Conservation (phyloP, 768 basidiomycete genomes). For the Leucocoprinus leucothites region DNA sequence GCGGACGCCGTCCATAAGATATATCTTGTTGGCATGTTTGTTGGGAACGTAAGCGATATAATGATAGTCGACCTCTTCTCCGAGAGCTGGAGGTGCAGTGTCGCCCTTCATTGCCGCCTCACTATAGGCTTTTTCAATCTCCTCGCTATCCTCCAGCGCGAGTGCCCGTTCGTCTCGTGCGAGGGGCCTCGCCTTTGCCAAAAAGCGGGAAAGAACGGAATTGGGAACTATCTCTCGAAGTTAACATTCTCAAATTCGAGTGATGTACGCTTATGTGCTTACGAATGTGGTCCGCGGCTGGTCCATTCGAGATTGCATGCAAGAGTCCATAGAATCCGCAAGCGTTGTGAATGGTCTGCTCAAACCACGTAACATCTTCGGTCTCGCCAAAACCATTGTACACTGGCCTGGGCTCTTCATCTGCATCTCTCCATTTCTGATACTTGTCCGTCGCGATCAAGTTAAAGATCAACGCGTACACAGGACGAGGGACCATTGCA, state of each 20-base stretch:
- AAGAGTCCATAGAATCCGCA: slow-evolving; percentile 35
- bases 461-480: slow-evolving; percentile 28
- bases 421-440: slow-evolving; percentile 16
- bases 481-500: slow-evolving; percentile 28
- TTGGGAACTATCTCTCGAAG: slow-evolving; percentile 18
- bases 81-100: slow-evolving; percentile 25
- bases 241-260: too few species aligned
- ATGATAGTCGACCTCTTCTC: slow-evolving; percentile 28
- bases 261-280: too few species aligned
- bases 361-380: slow-evolving; percentile 33
- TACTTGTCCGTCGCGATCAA: slow-evolving; percentile 25
- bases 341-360: slow-evolving; percentile 35
- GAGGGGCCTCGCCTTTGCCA: slow-evolving; percentile 21
- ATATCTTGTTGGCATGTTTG: slow-evolving; percentile 24
- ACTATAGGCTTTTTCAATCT: slow-evolving; percentile 27
- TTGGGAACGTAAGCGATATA: slow-evolving; percentile 32
- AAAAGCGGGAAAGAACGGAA: slow-evolving; percentile 22
- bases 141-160: slow-evolving; percentile 25
- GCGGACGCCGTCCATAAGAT: slow-evolving; percentile 30
- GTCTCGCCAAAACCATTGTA: slow-evolving; percentile 27
- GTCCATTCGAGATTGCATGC: slow-evolving; percentile 29
- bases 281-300: slow-evolving; percentile 18
- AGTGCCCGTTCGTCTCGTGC: slow-evolving; percentile 25
- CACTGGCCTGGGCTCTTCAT: slow-evolving; percentile 20
- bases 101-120: slow-evolving; percentile 27